Percentiles rank a stretch among this genome's conserved stretches.
phyloP scores from a whole-genome alignment of 179 eudicot species.

The Vitellaria paradoxa region DNA sequence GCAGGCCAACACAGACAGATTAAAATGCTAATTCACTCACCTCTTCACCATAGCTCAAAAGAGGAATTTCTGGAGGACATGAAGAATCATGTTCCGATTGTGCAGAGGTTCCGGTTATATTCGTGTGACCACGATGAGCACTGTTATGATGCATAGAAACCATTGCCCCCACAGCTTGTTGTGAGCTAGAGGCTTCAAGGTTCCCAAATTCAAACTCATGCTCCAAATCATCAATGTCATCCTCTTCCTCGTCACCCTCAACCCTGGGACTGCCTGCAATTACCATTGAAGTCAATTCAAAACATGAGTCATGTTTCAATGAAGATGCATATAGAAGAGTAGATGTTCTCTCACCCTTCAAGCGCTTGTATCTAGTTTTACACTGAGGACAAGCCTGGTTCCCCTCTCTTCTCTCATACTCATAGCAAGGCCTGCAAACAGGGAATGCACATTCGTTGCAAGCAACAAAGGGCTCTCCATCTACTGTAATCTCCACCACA shows the following conservation, averaged over 20 bases:
- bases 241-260: constrained; percentile 94
- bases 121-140: constrained; percentile 44
- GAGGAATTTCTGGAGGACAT: constrained; percentile 57
- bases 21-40: constrained; percentile 25
- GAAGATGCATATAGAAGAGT: neutral
- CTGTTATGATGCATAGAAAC: constrained; percentile 39
- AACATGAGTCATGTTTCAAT: neutral
- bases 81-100: constrained; percentile 68
- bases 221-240: constrained; percentile 82
- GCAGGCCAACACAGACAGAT: neutral
- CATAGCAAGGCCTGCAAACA: constrained; percentile 83
- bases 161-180: constrained; percentile 42
- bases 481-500: constrained; percentile 57
- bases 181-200: constrained; percentile 21
- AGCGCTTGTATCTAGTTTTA: constrained; percentile 79
- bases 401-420: constrained; percentile 86
- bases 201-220: constrained; percentile 57
- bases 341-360: constrained; percentile 48
- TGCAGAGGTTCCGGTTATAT: constrained; percentile 59
- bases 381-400: constrained; percentile 90
- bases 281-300: neutral
- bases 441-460: constrained; percentile 98
- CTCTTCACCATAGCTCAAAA: constrained; percentile 83
- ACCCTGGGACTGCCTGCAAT: constrained; percentile 77
- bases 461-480: constrained; percentile 81